A percentile compares a stretch with the other conserved stretches of the same genome.
phyloP scores from a whole-genome alignment of 192 early-diverging fungal species.

The Umbelopsis vinacea region DNA sequence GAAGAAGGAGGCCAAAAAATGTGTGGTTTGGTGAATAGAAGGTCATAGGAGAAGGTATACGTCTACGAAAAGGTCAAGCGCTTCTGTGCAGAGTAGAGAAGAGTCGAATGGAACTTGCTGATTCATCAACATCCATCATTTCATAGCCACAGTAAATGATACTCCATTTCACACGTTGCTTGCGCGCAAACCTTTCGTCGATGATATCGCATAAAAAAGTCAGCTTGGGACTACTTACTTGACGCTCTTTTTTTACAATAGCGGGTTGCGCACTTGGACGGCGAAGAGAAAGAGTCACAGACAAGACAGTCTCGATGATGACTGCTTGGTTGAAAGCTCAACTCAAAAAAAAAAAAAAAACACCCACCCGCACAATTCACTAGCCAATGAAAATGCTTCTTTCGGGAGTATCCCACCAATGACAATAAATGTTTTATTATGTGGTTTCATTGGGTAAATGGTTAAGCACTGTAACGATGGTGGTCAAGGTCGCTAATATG shows the following conservation, averaged over 20 bases:
- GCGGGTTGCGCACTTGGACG: slow-evolving; percentile 18
- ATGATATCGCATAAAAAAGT: slow-evolving; percentile 1
- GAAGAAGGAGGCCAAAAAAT: too few relatives aligned
- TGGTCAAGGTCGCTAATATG: not conserved
- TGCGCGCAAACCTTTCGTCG: not conserved
- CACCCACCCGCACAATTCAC: not conserved
- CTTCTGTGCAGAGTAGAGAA: not conserved
- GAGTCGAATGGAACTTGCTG: not conserved
- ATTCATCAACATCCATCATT: not conserved
- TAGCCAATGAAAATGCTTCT: slow-evolving; percentile 5
- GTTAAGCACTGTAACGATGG: not conserved
- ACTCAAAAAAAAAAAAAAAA: not conserved
- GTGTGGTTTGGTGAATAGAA: too few relatives aligned
- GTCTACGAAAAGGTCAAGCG: too few relatives aligned
- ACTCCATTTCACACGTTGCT: not conserved
- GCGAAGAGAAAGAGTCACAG: slow-evolving; percentile 23
- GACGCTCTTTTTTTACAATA: slow-evolving; percentile 11
- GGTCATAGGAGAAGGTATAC: too few relatives aligned
- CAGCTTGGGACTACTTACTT: slow-evolving; percentile 22
- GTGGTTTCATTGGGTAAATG: not conserved
- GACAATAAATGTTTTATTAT: not conserved
- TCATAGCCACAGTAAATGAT: not conserved
- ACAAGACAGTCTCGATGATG: slow-evolving; percentile 23
- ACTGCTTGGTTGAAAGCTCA: slow-evolving; percentile 1
- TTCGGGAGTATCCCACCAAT: not conserved